Conservation (phyloP, 2,329 filamentous ascomycete genomes). For the Pyrenophora seminiperda region DNA sequence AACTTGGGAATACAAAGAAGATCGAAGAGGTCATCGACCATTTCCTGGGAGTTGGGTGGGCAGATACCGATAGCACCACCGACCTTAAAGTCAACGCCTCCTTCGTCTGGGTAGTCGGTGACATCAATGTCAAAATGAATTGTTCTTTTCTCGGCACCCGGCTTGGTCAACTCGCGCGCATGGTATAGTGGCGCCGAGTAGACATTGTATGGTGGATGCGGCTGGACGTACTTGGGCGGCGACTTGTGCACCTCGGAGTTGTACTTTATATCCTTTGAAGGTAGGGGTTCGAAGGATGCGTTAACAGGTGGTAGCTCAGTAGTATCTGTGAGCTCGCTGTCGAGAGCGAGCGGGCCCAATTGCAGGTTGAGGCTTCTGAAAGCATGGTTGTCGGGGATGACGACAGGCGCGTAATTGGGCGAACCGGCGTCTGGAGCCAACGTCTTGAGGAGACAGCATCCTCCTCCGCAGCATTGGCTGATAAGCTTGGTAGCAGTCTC, state of each 20-base stretch:
- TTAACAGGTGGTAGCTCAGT: conserved; percentile 75
- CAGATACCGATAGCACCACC: conserved; percentile 93
- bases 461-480: conserved; percentile 67
- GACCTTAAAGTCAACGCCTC: conserved; percentile 90
- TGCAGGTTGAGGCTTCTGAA: conserved; percentile 79
- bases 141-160: conserved; percentile 92
- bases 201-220: conserved; percentile 90
- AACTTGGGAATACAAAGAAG: conserved; percentile 79
- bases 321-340: conserved; percentile 72
- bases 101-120: conserved; percentile 87
- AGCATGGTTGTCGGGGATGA: conserved; percentile 78
- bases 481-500: conserved; percentile 63
- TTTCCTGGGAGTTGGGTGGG: conserved; percentile 77
- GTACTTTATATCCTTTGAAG: conserved; percentile 49
- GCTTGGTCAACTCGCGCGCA: conserved; percentile 82
- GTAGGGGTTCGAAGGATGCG: conserved; percentile 69
- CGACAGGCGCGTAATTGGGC: conserved; percentile 54
- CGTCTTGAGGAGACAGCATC: conserved; percentile 66
- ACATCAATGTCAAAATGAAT: conserved; percentile 98
- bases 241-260: conserved; percentile 59
- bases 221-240: conserved; percentile 88
- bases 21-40: conserved; percentile 85
- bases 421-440: conserved; percentile 55
- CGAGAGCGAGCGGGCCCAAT: conserved; percentile 72
- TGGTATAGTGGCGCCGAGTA: conserved; percentile 87